Percentiles rank a stretch among this genome's conserved stretches.
Conservation (phyloP, 257 asterid species). For the Solanum virginianum region DNA sequence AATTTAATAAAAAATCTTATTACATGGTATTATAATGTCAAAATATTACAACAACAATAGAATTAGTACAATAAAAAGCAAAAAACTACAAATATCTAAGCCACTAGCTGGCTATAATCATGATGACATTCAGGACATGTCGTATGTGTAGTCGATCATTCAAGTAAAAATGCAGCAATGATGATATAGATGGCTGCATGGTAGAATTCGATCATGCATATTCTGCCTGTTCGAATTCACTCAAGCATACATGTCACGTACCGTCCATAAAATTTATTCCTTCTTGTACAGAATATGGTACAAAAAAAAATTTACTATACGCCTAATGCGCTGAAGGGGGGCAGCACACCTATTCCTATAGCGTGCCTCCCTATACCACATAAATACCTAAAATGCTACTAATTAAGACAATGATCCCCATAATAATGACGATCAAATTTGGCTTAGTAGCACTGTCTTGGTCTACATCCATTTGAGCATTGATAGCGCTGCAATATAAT, state of each 20-base stretch:
- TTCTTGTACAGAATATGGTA: neutral
- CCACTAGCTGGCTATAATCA: neutral
- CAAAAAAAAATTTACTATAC: neutral
- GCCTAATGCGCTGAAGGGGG: too few species aligned
- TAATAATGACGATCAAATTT: too few species aligned
- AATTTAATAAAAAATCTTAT: too few species aligned
- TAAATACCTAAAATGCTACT: too few species aligned
- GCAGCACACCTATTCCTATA: too few species aligned
- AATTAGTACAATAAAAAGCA: too few species aligned
- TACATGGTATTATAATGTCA: neutral
- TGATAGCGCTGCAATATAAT: too few species aligned
- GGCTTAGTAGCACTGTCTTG: too few species aligned
- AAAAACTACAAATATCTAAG: neutral
- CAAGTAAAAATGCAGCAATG: neutral
- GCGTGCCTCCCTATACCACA: too few species aligned
- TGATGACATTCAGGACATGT: neutral
- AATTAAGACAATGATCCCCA: too few species aligned
- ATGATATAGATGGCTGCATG: neutral
- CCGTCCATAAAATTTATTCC: neutral
- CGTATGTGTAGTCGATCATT: too few species aligned
- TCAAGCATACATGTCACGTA: neutral
- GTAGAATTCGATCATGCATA: neutral
- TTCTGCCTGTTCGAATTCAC: neutral
- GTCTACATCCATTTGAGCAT: too few species aligned
- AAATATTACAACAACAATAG: neutral